Evolutionary conservation across 2,329 filamentous ascomycete species (phyloP).

Genomic region (Fusarium neocosmosporiellum): DNA sequence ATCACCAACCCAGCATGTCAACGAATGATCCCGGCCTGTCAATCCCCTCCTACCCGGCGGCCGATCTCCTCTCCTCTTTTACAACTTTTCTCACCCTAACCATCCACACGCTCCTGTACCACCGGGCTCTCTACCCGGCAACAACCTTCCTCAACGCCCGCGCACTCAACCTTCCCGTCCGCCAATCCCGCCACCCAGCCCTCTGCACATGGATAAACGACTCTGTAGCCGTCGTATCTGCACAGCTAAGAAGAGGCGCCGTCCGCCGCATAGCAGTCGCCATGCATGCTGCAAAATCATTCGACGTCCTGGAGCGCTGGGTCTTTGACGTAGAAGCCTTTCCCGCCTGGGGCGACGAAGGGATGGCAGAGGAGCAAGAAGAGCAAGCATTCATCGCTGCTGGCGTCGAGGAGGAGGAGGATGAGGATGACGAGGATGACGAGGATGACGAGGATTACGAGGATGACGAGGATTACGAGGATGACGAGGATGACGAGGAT

Average conservation of each 20-base stretch:
- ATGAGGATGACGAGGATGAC: background rate
- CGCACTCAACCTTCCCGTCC: conserved; percentile 86
- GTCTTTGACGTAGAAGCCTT: conserved; percentile 68
- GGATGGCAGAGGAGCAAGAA: background rate
- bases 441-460: conserved; percentile 1
- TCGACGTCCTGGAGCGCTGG: conserved; percentile 68
- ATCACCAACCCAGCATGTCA: conserved; percentile 12
- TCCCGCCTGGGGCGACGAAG: conserved; percentile 49
- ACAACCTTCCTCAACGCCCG: conserved; percentile 81
- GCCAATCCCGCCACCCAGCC: conserved; percentile 86
- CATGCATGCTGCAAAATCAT: conserved; percentile 54
- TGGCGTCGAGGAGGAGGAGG: conserved; percentile 28
- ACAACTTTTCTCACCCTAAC: conserved; percentile 83
- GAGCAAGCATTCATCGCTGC: conserved; percentile 38
- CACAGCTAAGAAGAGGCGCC: conserved; percentile 71
- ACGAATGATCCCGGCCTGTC: conserved; percentile 10
- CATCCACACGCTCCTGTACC: conserved; percentile 87
- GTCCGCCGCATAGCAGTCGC: conserved; percentile 62
- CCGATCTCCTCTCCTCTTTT: conserved; percentile 73
- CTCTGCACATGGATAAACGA: conserved; percentile 89
- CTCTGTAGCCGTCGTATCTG: conserved; percentile 77
- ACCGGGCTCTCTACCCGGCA: conserved; percentile 81
- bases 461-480: no score
- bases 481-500: no score
- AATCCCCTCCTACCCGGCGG: conserved; percentile 51